Evolutionary conservation across 495 filamentous ascomycete genomes (phyloP), one percentile per base, ranked within the genome.

Genomic region (Lineolata rhizophorae): DNA sequence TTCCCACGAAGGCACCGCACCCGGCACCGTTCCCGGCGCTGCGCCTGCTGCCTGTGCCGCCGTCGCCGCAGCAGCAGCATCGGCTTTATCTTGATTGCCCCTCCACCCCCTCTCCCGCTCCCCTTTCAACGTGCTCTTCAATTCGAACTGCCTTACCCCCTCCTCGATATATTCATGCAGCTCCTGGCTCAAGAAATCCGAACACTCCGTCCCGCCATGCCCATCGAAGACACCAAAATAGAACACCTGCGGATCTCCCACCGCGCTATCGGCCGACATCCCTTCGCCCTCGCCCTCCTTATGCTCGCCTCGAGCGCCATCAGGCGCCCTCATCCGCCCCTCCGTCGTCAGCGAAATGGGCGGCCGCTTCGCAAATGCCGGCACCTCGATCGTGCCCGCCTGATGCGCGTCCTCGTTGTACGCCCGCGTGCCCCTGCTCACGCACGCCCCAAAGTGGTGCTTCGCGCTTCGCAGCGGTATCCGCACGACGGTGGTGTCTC

Each of bases 151-250:
- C 35, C 58, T 55, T 1, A 74, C 75, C 0, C 76, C 64, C 37
- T 79, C 65, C 49, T 97, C 85, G 27, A 97, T 70, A 46, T 91
- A 91, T 12, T 70, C 66, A 50, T 95, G 87, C 37, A 97, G 61
- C 32, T 72, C 60, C 30, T 93, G 76, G 36, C 75, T 70, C 31
- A 94, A 53, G 39, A 90, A 95, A 12, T 68, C 67, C 47, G 77
- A 85, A 47, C 87, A 95, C 44, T 94, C 79, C 20, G 57, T 64
- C 12, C 87, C 87, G 14, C 87, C 87, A 58, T 97, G 87, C 14
- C 87, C 87, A 56, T 97, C 87, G 45, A 95, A 97, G 0, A 95
- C 72, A 2, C 67, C 81, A 54, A 91, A 97, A 50, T 95, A 97
- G 52, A 97, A 97, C 4, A 94, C 76, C 46, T 93, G 83, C 5